Evolutionary conservation across 495 filamentous ascomycete species (phyloP), one percentile per base, ranked within the genome.

Genomic region (Achaetomiella virescens): DNA sequence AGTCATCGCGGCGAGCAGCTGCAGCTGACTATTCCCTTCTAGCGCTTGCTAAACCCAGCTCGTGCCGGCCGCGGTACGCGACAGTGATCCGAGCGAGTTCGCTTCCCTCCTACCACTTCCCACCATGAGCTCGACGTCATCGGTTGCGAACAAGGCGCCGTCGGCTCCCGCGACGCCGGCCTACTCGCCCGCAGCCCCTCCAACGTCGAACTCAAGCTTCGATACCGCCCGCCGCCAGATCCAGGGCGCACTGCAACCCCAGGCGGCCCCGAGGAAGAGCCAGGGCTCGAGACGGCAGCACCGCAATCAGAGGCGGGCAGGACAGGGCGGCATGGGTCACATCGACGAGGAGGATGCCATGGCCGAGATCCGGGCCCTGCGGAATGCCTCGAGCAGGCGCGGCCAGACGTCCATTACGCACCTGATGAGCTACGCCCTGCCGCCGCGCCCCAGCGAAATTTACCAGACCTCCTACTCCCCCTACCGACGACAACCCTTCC

Each of bases 371-470:
- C 84, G 84, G 72, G 86, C 86, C 66, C 88, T 96, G 80, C 84
- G 84, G 71, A 91, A 91, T 64, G 77, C 87, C 38, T 90, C 78
- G 58, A 90, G 86, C 66, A 86, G 91, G 33, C 87, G 92, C 58
- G 95, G 92, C 57, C 93, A 96, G 62, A 96, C 89, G 37, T 95
- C 89, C 62, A 97, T 98, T 66, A 97, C 93, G 17, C 93, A 98
- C 71, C 72, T 98, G 25, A 88, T 98, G 83, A 95, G 90, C 70
- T 93, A 96, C 67, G 82, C 86, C 38, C 77, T 90, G 33, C 88
- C 92, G 17, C 87, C 91, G 36, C 81, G 89, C 35, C 88, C 83
- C 22, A 77, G 86, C 72, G 81, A 65, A 55, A 65, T 42, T 59
- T 63, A 63, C 75, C 75, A 75, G 63, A 81, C 65, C 14, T 60